Conservation (phyloP, 495 filamentous ascomycete species). For the Xylaria curta region DNA sequence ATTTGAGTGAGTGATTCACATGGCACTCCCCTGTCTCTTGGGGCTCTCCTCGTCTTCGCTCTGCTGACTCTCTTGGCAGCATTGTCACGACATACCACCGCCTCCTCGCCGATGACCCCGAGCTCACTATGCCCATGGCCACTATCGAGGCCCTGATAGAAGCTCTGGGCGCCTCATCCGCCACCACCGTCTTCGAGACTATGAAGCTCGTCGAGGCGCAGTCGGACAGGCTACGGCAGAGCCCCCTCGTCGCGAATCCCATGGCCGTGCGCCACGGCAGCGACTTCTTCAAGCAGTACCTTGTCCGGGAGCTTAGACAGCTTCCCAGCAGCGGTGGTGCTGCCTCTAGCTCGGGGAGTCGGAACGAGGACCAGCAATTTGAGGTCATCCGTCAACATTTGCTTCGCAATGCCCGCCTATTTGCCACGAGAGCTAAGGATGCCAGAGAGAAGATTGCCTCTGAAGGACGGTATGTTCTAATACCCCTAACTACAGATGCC, state of each 20-base stretch:
- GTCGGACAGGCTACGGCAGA: conserved; percentile 72
- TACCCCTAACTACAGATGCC: background rate
- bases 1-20: conserved; percentile 36
- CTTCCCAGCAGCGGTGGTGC: conserved; percentile 47
- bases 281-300: conserved; percentile 93
- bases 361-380: conserved; percentile 65
- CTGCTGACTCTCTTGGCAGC: conserved; percentile 37
- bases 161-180: conserved; percentile 74
- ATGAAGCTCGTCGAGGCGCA: conserved; percentile 80
- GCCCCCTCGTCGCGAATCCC: conserved; percentile 72
- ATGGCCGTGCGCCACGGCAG: conserved; percentile 92
- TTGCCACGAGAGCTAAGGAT: conserved; percentile 85
- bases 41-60: background rate
- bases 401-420: conserved; percentile 80
- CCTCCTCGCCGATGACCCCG: conserved; percentile 68
- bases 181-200: conserved; percentile 90
- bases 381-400: conserved; percentile 81
- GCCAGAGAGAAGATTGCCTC: conserved; percentile 81
- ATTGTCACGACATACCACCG: conserved; percentile 61
- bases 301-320: conserved; percentile 67
- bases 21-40: background rate
- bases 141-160: conserved; percentile 93
- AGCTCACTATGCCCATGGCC: conserved; percentile 93
- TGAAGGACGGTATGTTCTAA: conserved; percentile 25
- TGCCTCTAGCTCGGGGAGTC: conserved; percentile 17